phyloP scores from a whole-genome alignment of 2,329 filamentous ascomycete genomes.

The Ophiostoma piceae region DNA sequence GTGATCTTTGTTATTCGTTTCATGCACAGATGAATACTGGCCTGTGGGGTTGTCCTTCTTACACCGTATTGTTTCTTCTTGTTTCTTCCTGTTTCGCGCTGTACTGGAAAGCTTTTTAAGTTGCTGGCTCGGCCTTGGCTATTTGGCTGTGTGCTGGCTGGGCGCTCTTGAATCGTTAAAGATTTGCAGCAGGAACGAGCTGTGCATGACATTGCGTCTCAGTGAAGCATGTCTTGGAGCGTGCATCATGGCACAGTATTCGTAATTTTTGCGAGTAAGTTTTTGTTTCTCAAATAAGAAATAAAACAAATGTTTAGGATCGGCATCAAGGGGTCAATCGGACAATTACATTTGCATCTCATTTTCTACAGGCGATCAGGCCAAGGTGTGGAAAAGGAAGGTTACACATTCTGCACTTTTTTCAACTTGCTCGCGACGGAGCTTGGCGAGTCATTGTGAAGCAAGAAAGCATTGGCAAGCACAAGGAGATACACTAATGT shows the following conservation, averaged over 20 bases:
- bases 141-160: background rate
- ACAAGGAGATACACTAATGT: background rate
- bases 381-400: slow-evolving; percentile 1
- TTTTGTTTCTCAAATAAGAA: background rate
- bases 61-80: background rate
- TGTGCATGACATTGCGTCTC: slow-evolving; percentile 6
- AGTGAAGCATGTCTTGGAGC: background rate
- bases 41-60: background rate
- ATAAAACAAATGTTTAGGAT: background rate
- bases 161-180: background rate
- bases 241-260: background rate
- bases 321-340: background rate
- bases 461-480: background rate
- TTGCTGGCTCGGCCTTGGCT: background rate
- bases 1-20: background rate
- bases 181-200: background rate
- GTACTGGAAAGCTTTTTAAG: background rate
- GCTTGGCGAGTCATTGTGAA: background rate
- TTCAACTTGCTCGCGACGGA: background rate
- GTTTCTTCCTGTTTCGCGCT: background rate
- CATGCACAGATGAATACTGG: background rate
- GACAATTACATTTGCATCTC: background rate
- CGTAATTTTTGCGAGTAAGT: background rate
- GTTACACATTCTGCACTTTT: background rate
- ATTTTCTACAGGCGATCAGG: background rate